phyloP scores from a whole-genome alignment of 768 basidiomycete species.

The Amanita exitialis region DNA sequence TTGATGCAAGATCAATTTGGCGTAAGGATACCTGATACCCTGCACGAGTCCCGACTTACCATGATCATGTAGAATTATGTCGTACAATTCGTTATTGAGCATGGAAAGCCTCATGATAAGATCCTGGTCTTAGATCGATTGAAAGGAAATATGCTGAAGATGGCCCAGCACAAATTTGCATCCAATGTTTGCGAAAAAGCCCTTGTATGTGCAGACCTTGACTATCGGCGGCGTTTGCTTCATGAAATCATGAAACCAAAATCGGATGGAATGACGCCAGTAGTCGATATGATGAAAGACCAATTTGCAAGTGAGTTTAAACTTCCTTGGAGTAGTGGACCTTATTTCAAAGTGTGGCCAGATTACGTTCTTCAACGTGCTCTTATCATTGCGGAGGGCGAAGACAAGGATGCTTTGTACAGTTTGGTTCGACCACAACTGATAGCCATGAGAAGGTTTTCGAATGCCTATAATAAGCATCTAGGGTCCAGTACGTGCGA shows the following conservation, averaged over 20 bases:
- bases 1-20: slow-evolving; percentile 92
- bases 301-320: slow-evolving; percentile 71
- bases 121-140: slow-evolving; percentile 57
- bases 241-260: slow-evolving; percentile 70
- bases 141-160: slow-evolving; percentile 65
- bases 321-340: not conserved
- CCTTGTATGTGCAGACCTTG: slow-evolving; percentile 51
- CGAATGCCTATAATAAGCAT: slow-evolving; percentile 72
- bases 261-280: slow-evolving; percentile 57
- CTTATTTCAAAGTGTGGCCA: slow-evolving; percentile 16
- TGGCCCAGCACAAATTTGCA: slow-evolving; percentile 86
- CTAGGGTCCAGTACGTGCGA: slow-evolving; percentile 58
- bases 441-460: slow-evolving; percentile 58
- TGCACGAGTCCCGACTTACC: slow-evolving; percentile 1
- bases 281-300: slow-evolving; percentile 76
- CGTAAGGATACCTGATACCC: slow-evolving; percentile 31
- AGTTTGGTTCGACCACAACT: slow-evolving; percentile 58
- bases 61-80: slow-evolving; percentile 69
- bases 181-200: slow-evolving; percentile 96
- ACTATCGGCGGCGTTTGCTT: slow-evolving; percentile 60
- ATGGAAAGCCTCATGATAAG: slow-evolving; percentile 64
- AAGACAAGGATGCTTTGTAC: slow-evolving; percentile 62
- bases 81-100: slow-evolving; percentile 84
- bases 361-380: slow-evolving; percentile 86
- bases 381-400: slow-evolving; percentile 53